Conservation (phyloP, 176 grass and related monocot species). For the Puya raimondii region DNA sequence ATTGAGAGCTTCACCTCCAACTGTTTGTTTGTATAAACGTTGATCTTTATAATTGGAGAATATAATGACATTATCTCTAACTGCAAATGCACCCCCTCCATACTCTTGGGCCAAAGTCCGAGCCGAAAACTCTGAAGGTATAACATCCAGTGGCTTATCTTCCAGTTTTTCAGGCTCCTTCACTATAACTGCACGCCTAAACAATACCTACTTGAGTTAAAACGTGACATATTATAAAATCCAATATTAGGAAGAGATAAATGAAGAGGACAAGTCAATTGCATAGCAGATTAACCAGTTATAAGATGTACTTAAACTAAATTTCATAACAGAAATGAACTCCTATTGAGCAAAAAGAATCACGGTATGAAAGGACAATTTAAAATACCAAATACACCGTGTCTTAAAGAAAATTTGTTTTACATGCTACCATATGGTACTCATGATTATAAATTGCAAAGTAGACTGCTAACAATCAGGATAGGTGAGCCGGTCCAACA, state of each 20-base stretch:
- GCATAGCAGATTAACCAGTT: not conserved
- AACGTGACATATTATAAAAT: constrained; percentile 9
- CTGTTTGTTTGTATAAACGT: constrained; percentile 58
- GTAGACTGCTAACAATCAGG: too few species aligned
- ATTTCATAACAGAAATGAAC: too few species aligned
- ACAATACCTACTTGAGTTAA: constrained; percentile 15
- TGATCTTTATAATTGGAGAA: constrained; percentile 96
- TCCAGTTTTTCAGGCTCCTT: constrained; percentile 37
- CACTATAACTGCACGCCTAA: constrained; percentile 85
- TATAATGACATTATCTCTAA: constrained; percentile 51
- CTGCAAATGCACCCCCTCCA: constrained; percentile 69
- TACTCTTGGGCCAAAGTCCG: constrained; percentile 87
- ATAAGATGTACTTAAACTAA: too few species aligned
- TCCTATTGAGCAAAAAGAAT: too few species aligned
- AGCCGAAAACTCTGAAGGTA: constrained; percentile 64
- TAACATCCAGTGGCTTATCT: constrained; percentile 59
- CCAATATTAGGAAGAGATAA: not conserved
- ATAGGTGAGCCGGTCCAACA: too few species aligned
- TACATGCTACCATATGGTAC: too few species aligned
- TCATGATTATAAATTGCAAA: too few species aligned
- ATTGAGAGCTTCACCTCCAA: constrained; percentile 39
- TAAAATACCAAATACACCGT: too few species aligned
- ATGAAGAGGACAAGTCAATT: not conserved
- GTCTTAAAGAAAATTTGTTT: too few species aligned
- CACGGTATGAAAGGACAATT: too few species aligned